Percentiles rank a stretch among this genome's conserved stretches.
phyloP scores from a whole-genome alignment of 2,329 filamentous ascomycete genomes.

The Chrysoporthe deuterocubensis region DNA sequence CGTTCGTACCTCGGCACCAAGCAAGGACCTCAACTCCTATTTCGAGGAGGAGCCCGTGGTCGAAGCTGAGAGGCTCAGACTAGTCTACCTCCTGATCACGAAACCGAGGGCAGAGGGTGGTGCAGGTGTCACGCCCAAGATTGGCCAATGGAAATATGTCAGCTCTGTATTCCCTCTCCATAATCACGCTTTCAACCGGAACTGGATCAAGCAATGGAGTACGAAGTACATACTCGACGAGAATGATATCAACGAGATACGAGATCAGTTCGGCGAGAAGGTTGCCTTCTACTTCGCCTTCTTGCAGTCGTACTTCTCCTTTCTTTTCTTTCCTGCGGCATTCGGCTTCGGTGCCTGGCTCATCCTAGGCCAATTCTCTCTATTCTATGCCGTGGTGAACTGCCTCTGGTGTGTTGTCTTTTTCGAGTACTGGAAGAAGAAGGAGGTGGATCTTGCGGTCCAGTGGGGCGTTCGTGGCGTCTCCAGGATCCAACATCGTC shows the following conservation, averaged over 20 bases:
- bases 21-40: slow-evolving; percentile 69
- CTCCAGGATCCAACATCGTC: slow-evolving; percentile 76
- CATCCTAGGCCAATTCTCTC: slow-evolving; percentile 83
- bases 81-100: slow-evolving; percentile 85
- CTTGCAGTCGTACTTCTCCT: slow-evolving; percentile 85
- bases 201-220: slow-evolving; percentile 76
- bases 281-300: slow-evolving; percentile 97
- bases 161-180: slow-evolving; percentile 79
- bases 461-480: slow-evolving; percentile 89
- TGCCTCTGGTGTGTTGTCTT: slow-evolving; percentile 89
- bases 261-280: slow-evolving; percentile 77
- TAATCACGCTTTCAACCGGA: slow-evolving; percentile 74
- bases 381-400: slow-evolving; percentile 76
- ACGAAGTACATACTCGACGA: slow-evolving; percentile 70
- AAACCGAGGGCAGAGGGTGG: slow-evolving; percentile 75
- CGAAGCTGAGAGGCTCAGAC: slow-evolving; percentile 84
- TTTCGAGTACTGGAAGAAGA: slow-evolving; percentile 95
- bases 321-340: slow-evolving; percentile 78
- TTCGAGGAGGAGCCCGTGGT: slow-evolving; percentile 77
- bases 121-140: slow-evolving; percentile 73
- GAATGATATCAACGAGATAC: slow-evolving; percentile 72
- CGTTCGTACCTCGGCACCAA: slow-evolving; percentile 76
- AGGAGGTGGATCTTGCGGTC: slow-evolving; percentile 83
- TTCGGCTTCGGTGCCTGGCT: slow-evolving; percentile 80
- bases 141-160: slow-evolving; percentile 74